phyloP scores from a whole-genome alignment of 2,329 filamentous ascomycete genomes.

The Fusarium bulbicola region DNA sequence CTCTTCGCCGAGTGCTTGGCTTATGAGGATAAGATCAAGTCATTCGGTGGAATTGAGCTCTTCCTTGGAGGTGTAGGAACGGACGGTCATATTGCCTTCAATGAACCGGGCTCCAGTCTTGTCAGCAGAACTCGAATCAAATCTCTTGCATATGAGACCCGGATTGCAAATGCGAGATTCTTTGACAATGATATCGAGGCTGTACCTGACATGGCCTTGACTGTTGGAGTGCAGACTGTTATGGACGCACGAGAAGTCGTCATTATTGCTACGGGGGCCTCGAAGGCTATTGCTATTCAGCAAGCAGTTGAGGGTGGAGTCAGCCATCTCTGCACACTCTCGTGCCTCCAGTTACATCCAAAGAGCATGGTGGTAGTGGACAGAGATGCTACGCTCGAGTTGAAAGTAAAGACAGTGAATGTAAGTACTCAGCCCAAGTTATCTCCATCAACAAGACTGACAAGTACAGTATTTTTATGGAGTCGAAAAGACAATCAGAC shows the following conservation, averaged over 20 bases:
- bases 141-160: slow-evolving; percentile 11
- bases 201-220: slow-evolving; percentile 6
- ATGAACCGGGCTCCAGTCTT: slow-evolving; percentile 5
- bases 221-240: slow-evolving; percentile 4
- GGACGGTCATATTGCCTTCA: slow-evolving; percentile 5
- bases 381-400: slow-evolving; percentile 5
- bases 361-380: slow-evolving; percentile 12
- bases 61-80: slow-evolving; percentile 11
- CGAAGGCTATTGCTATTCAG: neutral
- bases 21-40: slow-evolving; percentile 6
- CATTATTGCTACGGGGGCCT: neutral
- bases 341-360: neutral
- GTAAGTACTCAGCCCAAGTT: neutral
- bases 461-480: neutral
- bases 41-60: neutral
- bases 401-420: slow-evolving; percentile 8
- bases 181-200: slow-evolving; percentile 5
- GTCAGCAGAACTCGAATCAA: slow-evolving; percentile 3
- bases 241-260: slow-evolving; percentile 22
- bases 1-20: neutral
- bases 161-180: slow-evolving; percentile 1
- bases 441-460: neutral
- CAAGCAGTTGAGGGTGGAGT: slow-evolving; percentile 7
- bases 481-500: slow-evolving; percentile 3
- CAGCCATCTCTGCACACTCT: slow-evolving; percentile 10